phyloP scores from a whole-genome alignment of 1,284 basidiomycete species.

The Microbotryum lychnidis-dioicae region DNA sequence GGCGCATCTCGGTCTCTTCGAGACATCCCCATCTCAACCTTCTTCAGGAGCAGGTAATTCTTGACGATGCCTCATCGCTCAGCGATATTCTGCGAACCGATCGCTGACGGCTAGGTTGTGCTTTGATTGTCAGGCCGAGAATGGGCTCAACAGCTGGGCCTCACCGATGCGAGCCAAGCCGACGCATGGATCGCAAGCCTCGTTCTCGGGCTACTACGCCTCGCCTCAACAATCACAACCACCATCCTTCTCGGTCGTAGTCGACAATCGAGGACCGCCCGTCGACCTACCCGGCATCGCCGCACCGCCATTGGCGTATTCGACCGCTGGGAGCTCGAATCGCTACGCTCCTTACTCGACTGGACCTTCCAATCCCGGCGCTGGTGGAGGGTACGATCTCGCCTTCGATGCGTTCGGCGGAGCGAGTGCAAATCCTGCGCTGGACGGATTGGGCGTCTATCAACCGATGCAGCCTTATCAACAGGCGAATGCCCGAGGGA shows the following conservation, averaged over 20 bases:
- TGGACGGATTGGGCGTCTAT: not conserved
- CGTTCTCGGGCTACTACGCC: constrained; percentile 14
- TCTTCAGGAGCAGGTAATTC: constrained; percentile 74
- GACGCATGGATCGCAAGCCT: not conserved
- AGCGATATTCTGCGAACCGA: constrained; percentile 15
- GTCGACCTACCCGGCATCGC: constrained; percentile 4
- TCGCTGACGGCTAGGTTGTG: constrained; percentile 4
- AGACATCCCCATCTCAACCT: constrained; percentile 80
- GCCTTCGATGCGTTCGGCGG: constrained; percentile 2
- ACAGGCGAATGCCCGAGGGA: not conserved
- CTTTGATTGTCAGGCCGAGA: constrained; percentile 41
- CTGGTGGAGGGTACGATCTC: not conserved
- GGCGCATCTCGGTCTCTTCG: constrained; percentile 63
- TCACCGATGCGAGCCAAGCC: constrained; percentile 38
- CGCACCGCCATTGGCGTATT: constrained; percentile 6
- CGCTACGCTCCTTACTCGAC: constrained; percentile 3
- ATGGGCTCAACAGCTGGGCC: constrained; percentile 41
- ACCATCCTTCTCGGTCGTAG: constrained; percentile 24
- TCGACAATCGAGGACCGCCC: constrained; percentile 12
- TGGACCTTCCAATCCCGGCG: not conserved
- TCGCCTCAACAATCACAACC: constrained; percentile 9
- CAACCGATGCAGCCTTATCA: constrained; percentile 10
- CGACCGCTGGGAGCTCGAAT: not conserved
- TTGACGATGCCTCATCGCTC: constrained; percentile 37
- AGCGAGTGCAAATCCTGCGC: no score